Base-by-base conservation (phyloP, 331 rosid species). In the Quercus tomentella region DNA sequence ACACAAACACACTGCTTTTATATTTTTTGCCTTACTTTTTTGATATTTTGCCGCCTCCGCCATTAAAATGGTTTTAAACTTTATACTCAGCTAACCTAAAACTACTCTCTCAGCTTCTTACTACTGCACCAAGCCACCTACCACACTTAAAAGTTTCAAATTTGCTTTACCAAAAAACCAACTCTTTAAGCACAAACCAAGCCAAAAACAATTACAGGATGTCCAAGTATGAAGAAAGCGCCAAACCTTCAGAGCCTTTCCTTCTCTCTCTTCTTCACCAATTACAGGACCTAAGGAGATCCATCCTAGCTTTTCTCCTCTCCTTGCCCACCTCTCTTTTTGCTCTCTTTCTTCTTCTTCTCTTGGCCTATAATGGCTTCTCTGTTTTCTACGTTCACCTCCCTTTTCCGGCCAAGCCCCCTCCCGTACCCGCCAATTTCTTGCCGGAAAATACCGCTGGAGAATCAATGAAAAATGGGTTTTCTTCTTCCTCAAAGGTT, bases 301-400 rank as follows among this genome's bases (percentile, higher is more conserved):
- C 79, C 10, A 7, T 82, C 1, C 76, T 90, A 68, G 54, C 84
- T 77, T 23, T 80, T 20, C 87, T 90, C 69, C 82, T 85, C 35
- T 73, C 72, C 22, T 55, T 89, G 20, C 96, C 93, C 73, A 83
- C 85, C 10, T 83, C 96, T 16, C 74, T 88, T 30, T 85, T 89
- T 18, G 91, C 87, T 60, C 77, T 93, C 18, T 56, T 91, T 73
- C 85, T 93, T 37, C 89, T 92, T 77, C 62, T 89, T 52, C 90
- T 95, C 31, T 70, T 95, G 23, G 76, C 87, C 73, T 93, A 88
- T 87, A 93, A 93, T 75, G 94, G 81, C 76, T 82, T 88, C 84
- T 75, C 86, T 2, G 82, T 82, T 16, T 91, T 91, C 88, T 80
- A 18, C 41, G 4, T 91, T 81, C 86, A 57, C 41, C 60, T 77